Base-by-base conservation (phyloP, 805 yeast genomes). In the Ogataea saltuana region DNA sequence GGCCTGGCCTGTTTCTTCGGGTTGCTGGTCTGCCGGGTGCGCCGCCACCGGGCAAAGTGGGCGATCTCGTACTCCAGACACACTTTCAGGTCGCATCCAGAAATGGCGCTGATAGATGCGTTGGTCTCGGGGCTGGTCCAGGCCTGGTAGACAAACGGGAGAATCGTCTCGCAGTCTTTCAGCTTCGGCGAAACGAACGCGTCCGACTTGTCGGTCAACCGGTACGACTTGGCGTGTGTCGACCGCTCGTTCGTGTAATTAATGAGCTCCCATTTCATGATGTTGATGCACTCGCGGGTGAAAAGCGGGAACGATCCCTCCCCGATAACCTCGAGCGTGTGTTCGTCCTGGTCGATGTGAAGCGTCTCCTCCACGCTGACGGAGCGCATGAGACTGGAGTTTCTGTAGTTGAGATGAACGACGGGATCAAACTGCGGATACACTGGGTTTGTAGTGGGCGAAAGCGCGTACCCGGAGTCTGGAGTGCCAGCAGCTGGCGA, bases 1-100 rank as follows among this genome's bases (percentile, higher is more conserved):
- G 30, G 18, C 13, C 15, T 19, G 19, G 21, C 30, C 16, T 28
- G 31, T 28, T 33, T 34, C 16, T 25, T 34, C 21, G 19, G 7
- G 8, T 9, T 15, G 36, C 9, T 18, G 26, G 18, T 5, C 20
- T 10, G 17, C 22, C 22, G 17, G 25, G 26, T 19, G 15, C 28
- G 23, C 13, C n/a, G 25, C 13, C 9, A 2, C 7, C 22, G 12
- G 4, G 62, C 55, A 41, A 57, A 57, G 47, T 75, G 79, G 3
- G 75, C 81, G 29, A 78, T 65, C 56, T 80, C 84, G 52, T 71
- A 77, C 43, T 78, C 81, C 60, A 68, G 58, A 23, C 75, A 64
- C 1, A 71, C 56, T 28, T 69, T 71, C 40, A 76, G 60, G 8
- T 74, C 78, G 22, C 72, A 74, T 0, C 81, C 81, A 1, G 83